Evolutionary conservation across 805 yeast genomes (phyloP).

Genomic region (Candida verbasci): DNA sequence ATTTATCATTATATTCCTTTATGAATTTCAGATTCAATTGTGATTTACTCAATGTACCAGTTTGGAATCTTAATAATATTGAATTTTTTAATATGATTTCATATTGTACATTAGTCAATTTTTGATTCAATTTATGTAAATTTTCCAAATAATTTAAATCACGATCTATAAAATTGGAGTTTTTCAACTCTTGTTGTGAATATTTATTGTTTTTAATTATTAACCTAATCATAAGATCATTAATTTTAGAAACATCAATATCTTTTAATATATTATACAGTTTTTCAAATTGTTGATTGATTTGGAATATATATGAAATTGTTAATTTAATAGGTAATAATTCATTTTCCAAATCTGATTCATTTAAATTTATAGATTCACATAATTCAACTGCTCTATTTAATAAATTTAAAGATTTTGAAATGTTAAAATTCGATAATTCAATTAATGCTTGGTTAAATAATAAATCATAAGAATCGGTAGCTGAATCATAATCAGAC

Average conservation of each 20-base stretch:
- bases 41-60: constrained; percentile 32
- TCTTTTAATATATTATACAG: constrained; percentile 34
- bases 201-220: constrained; percentile 43
- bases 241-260: constrained; percentile 23
- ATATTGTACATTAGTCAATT: constrained; percentile 35
- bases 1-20: constrained; percentile 15
- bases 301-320: constrained; percentile 49
- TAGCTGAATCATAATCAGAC: constrained; percentile 2
- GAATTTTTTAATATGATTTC: constrained; percentile 40
- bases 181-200: constrained; percentile 17
- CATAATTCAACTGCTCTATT: constrained; percentile 44
- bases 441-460: constrained; percentile 57
- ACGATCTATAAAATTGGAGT: constrained; percentile 30
- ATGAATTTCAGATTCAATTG: constrained; percentile 13
- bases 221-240: constrained; percentile 38
- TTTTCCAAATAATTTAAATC: constrained; percentile 30
- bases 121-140: constrained; percentile 29
- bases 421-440: constrained; percentile 37
- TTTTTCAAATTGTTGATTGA: constrained; percentile 26
- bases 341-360: constrained; percentile 47
- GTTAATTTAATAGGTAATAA: constrained; percentile 59
- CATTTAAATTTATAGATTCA: constrained; percentile 34
- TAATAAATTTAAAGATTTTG: constrained; percentile 39
- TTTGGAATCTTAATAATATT: constrained; percentile 34
- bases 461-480: constrained; percentile 44